Conservation (phyloP, 345 rosid species). For the Aquilaria yunnanensis region DNA sequence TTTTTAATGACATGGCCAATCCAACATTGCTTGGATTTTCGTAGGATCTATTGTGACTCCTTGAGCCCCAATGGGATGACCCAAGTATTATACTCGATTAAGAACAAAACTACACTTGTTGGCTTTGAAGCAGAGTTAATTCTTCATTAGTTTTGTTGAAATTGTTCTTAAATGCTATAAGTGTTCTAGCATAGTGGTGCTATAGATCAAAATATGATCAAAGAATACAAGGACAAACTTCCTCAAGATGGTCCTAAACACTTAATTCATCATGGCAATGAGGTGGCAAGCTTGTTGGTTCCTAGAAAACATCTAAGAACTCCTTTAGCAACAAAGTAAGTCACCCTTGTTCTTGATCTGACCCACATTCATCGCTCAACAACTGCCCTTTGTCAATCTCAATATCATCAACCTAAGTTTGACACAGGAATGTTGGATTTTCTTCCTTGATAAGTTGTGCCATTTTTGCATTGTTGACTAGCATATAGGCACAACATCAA, state of each 20-base stretch:
- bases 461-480: too few relatives aligned
- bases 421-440: too few relatives aligned
- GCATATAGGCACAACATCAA: too few relatives aligned
- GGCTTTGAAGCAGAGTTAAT: background rate
- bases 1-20: background rate
- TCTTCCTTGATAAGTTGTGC: too few relatives aligned
- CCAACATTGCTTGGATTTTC: background rate
- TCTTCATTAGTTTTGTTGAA: background rate
- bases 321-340: too few relatives aligned
- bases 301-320: too few relatives aligned
- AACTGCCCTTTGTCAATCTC: too few relatives aligned
- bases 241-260: background rate
- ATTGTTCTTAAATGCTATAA: background rate
- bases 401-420: too few relatives aligned
- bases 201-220: background rate
- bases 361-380: too few relatives aligned
- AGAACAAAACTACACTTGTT: background rate
- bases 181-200: rapidly evolving
- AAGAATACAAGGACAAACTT: background rate
- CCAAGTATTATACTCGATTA: background rate
- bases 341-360: too few relatives aligned
- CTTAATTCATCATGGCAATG: background rate
- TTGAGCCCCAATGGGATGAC: background rate
- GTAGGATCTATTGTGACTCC: background rate
- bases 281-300: background rate